phyloP scores from a whole-genome alignment of 768 basidiomycete genomes.

The Erythrobasidium yunnanense region DNA sequence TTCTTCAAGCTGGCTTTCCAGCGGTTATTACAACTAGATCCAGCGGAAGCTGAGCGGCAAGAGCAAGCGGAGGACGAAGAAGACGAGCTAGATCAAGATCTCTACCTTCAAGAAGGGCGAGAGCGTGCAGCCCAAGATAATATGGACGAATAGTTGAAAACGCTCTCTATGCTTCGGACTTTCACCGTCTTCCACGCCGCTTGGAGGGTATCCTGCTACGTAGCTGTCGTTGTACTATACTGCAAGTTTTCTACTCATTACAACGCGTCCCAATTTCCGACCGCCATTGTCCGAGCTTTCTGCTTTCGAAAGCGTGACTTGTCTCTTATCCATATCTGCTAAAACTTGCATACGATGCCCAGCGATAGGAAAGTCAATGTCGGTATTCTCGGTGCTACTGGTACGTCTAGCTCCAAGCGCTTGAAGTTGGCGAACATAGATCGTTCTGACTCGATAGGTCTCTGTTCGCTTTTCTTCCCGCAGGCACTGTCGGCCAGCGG shows the following conservation, averaged over 20 bases:
- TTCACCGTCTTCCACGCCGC: too few species aligned
- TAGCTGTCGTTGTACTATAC: too few species aligned
- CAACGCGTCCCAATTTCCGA: too few species aligned
- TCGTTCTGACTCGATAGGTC: neutral
- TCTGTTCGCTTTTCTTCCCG: neutral
- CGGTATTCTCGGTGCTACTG: conserved; percentile 44
- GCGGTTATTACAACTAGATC: conserved; percentile 32
- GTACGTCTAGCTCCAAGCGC: conserved; percentile 30
- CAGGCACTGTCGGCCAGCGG: conserved; percentile 80
- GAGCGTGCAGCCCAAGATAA: too few species aligned
- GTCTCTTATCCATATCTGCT: too few species aligned
- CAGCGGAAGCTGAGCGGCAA: conserved; percentile 24
- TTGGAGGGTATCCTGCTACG: too few species aligned
- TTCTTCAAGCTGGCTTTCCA: conserved; percentile 69
- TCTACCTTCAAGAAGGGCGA: neutral
- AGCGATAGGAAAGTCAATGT: conserved; percentile 41
- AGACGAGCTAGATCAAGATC: conserved; percentile 8
- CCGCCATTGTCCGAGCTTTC: too few species aligned
- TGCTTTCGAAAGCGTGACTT: too few species aligned
- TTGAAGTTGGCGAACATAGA: too few species aligned
- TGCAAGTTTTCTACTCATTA: too few species aligned
- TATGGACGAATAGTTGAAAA: too few species aligned
- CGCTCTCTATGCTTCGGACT: too few species aligned
- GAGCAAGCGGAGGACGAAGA: conserved; percentile 4
- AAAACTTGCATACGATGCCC: neutral